These are phyloP conservation scores for Cystoisospora suis DNA, from an alignment of 169 alveolate genomes.

Conservation along the genomic window DNA sequence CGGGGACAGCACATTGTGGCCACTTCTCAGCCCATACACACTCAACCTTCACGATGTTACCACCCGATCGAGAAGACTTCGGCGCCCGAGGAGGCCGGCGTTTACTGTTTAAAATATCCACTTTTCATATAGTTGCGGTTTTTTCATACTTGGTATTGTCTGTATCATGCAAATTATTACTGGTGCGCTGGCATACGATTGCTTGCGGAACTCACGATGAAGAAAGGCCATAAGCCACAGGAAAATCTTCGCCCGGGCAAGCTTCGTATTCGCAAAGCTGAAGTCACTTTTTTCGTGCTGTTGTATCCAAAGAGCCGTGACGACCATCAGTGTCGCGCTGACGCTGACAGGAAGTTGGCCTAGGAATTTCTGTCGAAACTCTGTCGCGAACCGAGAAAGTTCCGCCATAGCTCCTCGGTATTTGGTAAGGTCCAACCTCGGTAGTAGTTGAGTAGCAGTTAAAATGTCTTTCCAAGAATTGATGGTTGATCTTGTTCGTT, in stretches of 20 bases:
- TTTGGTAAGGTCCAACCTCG: neutral
- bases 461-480: neutral
- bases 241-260: neutral
- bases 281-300: neutral
- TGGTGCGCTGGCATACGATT: neutral
- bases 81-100: neutral
- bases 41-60: neutral
- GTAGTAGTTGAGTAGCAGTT: neutral
- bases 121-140: neutral
- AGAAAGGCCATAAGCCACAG: conserved; percentile 29
- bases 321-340: neutral
- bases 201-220: conserved; percentile 8
- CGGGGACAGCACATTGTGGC: too few species aligned
- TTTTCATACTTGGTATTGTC: neutral
- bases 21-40: neutral
- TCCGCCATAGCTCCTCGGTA: neutral
- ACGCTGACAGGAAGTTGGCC: conserved; percentile 21
- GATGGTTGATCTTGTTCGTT: neutral
- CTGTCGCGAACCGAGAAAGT: neutral
- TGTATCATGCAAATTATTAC: neutral
- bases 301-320: conserved; percentile 10
- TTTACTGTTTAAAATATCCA: neutral
- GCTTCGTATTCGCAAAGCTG: neutral
- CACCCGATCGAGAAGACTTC: neutral
- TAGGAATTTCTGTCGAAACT: neutral